Conservation (phyloP, 129 eudicot species). For the Tanacetum coccineum region DNA sequence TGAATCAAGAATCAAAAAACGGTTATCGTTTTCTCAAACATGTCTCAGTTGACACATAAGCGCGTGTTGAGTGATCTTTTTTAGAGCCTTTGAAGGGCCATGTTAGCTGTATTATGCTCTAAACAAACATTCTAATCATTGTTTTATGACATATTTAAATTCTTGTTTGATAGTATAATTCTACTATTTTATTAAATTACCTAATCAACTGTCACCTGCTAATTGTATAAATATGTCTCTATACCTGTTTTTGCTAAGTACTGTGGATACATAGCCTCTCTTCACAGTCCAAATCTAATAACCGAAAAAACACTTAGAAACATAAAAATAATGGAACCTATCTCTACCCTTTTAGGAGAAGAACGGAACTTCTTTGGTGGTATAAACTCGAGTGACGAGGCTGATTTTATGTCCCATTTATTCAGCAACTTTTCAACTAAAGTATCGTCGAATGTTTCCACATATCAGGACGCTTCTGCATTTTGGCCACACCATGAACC, state of each 20-base stretch:
- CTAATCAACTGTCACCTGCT: constrained; percentile 23
- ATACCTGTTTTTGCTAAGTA: background rate
- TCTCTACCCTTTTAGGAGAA: constrained; percentile 38
- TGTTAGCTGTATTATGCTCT: constrained; percentile 23
- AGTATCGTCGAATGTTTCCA: constrained; percentile 4
- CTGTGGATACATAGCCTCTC: constrained; percentile 15
- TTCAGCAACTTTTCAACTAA: constrained; percentile 31
- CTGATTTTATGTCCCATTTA: constrained; percentile 66
- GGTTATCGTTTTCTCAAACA: constrained; percentile 9
- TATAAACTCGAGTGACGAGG: constrained; percentile 44
- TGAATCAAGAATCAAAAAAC: background rate
- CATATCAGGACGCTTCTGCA: constrained; percentile 17
- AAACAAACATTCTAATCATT: constrained; percentile 21
- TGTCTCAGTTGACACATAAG: constrained; percentile 10
- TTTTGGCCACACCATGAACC: constrained; percentile 22
- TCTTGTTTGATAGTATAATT: background rate
- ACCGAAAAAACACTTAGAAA: background rate
- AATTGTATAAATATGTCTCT: constrained; percentile 28
- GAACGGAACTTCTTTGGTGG: constrained; percentile 46
- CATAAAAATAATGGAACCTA: constrained; percentile 47
- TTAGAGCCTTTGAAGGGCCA: constrained; percentile 19
- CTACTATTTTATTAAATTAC: background rate
- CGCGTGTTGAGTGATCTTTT: constrained; percentile 9
- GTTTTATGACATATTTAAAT: constrained; percentile 8
- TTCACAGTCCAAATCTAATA: constrained; percentile 11